These are phyloP conservation scores for Tephrocybe sp. DNA, from an alignment of 768 basidiomycete species.

Conservation along the genomic window DNA sequence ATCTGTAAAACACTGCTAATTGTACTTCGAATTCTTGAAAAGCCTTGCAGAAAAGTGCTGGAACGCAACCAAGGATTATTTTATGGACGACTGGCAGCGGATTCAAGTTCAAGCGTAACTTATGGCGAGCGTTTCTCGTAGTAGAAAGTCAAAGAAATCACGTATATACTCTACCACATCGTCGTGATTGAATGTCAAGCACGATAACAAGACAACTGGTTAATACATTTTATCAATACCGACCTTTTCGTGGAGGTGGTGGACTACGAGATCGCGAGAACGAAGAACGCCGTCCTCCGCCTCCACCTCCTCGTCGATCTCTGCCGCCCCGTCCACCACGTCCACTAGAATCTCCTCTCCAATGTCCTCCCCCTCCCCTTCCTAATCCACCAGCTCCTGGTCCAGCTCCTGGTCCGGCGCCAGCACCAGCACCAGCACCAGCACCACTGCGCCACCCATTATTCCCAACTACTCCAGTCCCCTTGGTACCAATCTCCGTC, in stretches of 20 bases:
- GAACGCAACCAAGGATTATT: no score
- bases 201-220: no score
- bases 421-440: conserved; percentile 29
- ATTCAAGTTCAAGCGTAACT: no score
- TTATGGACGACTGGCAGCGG: no score
- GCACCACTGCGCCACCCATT: conserved; percentile 28
- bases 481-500: conserved; percentile 53
- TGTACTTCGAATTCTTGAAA: no score
- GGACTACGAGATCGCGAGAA: conserved; percentile 38
- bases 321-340: conserved; percentile 26
- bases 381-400: conserved; percentile 65
- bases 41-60: no score
- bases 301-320: conserved; percentile 25
- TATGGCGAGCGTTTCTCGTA: no score
- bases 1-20: no score
- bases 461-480: conserved; percentile 32
- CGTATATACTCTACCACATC: no score
- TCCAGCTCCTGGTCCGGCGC: conserved; percentile 33
- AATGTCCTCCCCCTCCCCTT: conserved; percentile 60
- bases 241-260: conserved; percentile 12
- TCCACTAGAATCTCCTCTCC: conserved; percentile 65
- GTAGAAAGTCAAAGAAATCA: no score
- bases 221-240: no score
- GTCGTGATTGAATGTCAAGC: no score
- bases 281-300: conserved; percentile 33